Evolutionary conservation across 768 basidiomycete genomes (phyloP).

Genomic region (Asterophora parasitica): DNA sequence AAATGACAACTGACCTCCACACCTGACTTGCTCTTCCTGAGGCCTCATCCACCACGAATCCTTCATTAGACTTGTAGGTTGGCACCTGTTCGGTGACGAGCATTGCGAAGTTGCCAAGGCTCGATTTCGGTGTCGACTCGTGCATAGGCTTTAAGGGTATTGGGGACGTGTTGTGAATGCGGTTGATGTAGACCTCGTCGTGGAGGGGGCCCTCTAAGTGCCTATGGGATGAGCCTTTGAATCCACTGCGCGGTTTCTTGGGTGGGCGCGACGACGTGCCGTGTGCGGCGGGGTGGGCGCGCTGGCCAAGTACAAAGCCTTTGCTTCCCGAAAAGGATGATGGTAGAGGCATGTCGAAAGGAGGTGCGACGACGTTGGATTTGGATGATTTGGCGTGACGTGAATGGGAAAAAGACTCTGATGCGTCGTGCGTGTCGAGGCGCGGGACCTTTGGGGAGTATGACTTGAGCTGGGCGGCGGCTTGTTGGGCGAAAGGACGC

Average conservation of each 20-base stretch:
- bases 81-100: conserved; percentile 24
- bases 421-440: conserved; percentile 18
- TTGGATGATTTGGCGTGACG: conserved; percentile 10
- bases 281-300: conserved; percentile 7
- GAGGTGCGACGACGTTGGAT: conserved; percentile 7
- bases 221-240: background rate
- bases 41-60: conserved; percentile 20
- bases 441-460: conserved; percentile 26
- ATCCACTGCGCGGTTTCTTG: conserved; percentile 11
- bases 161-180: conserved; percentile 26
- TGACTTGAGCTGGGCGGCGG: conserved; percentile 19
- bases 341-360: conserved; percentile 25
- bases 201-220: conserved; percentile 31
- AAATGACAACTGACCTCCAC: conserved; percentile 39
- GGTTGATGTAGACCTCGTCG: conserved; percentile 28
- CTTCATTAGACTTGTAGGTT: conserved; percentile 29
- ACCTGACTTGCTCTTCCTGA: conserved; percentile 20
- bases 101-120: conserved; percentile 37
- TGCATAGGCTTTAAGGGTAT: conserved; percentile 28
- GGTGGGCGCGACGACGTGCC: conserved; percentile 16
- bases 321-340: conserved; percentile 11
- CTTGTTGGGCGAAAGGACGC: conserved; percentile 42
- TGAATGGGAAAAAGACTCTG: conserved; percentile 21
- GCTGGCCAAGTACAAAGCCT: conserved; percentile 1
- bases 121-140: conserved; percentile 32